phyloP scores from a whole-genome alignment of 345 rosid species.

The Populus tremula region DNA sequence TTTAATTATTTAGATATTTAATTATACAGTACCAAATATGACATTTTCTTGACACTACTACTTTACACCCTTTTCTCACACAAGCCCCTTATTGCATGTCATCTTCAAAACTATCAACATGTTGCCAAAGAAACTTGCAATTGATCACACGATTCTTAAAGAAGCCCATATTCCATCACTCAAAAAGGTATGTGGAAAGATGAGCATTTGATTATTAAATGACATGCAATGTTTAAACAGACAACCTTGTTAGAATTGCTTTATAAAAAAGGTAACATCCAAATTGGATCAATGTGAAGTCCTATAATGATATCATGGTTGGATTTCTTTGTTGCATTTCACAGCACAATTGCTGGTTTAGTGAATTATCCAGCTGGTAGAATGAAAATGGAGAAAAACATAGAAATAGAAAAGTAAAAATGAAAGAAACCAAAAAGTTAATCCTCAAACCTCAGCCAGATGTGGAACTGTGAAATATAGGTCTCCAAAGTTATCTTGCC shows the following conservation, averaged over 20 bases:
- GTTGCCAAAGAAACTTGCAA: not conserved
- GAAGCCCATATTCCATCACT: not conserved
- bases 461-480: conserved; percentile 92
- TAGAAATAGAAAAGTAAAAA: not conserved
- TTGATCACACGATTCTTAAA: not conserved
- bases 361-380: not conserved
- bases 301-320: not conserved
- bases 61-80: not conserved
- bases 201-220: not conserved
- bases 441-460: conserved; percentile 87
- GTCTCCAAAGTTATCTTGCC: conserved; percentile 93
- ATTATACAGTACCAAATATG: not conserved
- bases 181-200: not conserved
- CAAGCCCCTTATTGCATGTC: not conserved
- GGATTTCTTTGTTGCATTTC: not conserved
- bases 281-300: not conserved
- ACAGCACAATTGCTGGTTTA: not conserved
- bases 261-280: not conserved
- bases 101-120: not conserved
- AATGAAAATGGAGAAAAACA: not conserved
- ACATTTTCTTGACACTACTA: not conserved
- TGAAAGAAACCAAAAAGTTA: not conserved
- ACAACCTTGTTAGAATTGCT: not conserved
- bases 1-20: not conserved
- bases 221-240: not conserved